Evolutionary conservation across 1,284 basidiomycete species (phyloP).

Genomic region (Ustilago hordei): DNA sequence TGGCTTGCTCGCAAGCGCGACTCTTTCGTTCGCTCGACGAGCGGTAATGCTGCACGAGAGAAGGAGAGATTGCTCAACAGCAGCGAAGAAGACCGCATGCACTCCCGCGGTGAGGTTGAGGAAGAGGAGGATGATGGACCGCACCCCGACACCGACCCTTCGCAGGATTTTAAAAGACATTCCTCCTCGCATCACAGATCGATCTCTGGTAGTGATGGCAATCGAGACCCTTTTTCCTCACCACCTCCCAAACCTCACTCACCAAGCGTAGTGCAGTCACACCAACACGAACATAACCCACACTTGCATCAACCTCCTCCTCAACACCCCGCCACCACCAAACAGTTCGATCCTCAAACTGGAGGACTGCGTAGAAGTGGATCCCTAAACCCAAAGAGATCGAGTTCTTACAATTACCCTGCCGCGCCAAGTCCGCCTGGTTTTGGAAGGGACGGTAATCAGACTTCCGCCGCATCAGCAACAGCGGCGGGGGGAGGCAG

Average conservation of each 20-base stretch:
- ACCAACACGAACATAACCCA: conserved; percentile 23
- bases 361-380: conserved; percentile 20
- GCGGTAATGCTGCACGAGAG: conserved; percentile 14
- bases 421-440: neutral
- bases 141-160: conserved; percentile 42
- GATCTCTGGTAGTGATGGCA: conserved; percentile 2
- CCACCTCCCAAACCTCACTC: conserved; percentile 13
- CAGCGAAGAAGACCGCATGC: neutral
- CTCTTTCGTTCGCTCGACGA: conserved; percentile 23
- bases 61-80: conserved; percentile 20
- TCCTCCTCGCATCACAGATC: conserved; percentile 5
- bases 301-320: conserved; percentile 39
- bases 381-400: conserved; percentile 36
- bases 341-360: neutral
- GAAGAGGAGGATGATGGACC: conserved; percentile 31
- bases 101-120: conserved; percentile 1
- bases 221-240: conserved; percentile 30
- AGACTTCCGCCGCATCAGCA: neutral
- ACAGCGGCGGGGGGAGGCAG: conserved; percentile 4
- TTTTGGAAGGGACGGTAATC: neutral
- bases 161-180: conserved; percentile 5
- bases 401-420: conserved; percentile 33
- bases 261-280: neutral
- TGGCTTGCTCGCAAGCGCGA: conserved; percentile 53
- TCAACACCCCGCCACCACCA: conserved; percentile 26